Evolutionary conservation across 306 rosid species (phyloP), one percentile per base, ranked within the genome.

Genomic region (Prunus davidiana): DNA sequence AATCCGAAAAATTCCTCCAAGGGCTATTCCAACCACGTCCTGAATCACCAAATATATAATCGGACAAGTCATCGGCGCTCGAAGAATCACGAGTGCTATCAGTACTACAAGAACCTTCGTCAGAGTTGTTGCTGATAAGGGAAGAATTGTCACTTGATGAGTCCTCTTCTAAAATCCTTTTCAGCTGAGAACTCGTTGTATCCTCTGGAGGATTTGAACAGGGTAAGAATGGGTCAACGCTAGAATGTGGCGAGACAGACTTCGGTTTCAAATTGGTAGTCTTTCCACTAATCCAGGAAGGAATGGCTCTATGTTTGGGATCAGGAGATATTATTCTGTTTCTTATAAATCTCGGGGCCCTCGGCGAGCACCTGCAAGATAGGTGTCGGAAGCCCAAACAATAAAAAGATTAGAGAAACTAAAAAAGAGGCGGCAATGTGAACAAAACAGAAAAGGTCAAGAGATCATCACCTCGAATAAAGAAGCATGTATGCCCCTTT

Each of bases 401-500:
- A 65, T 30, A 52, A 38, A 24, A 47, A 4, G 2, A 74, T 6
- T 8, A 84, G n/a, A 65, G 73, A 51, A 62, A 82, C 25, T 14
- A 46, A 24, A 22, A 45, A 46, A 64, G 49, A 38, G 16, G 9
- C 9, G 15, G 22, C 13, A 3, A 25, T 1, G 19, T 3, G 67
- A 64, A 38, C 27, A 64, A 64, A 82, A 57, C 18, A 52, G n/a
- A 11, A 43, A 10, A 28, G 55, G 38, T 72, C 64, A 16, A 28
- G 46, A 66, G 68, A 81, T 34, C 32, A 27, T 84, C 83, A 96
- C 99, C 98, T 88, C 10, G 98, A 89, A 81, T 96, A 96, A 45
- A 96, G 86, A 84, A 96, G 99, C 97, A 96, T 88, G 83, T 96
- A 96, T 3, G 99, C 97, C 68, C 96, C 96, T 84, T 87, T 89